Base-by-base conservation (phyloP, 2,329 filamentous ascomycete genomes). In the Fonsecaea erecta region DNA sequence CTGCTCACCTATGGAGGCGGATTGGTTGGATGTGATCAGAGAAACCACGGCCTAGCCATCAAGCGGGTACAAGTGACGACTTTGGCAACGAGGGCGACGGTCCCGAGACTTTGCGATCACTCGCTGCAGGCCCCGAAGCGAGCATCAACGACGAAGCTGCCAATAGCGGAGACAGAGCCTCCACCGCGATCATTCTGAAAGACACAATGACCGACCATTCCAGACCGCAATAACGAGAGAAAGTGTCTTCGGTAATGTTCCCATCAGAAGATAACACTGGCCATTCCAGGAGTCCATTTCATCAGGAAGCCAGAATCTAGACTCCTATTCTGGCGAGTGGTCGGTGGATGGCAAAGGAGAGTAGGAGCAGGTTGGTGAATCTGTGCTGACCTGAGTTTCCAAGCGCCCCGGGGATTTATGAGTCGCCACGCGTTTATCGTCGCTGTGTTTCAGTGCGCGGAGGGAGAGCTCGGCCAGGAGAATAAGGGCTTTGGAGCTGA, bases 1-100 rank as follows among this genome's bases (percentile, higher is more conserved):
- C 84, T 98, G 40, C 84, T 99, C 55, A 97, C 93, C 0, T 99
- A 98, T 75, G 95, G 95, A 56, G 95, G 95, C 51, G 95, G 95
- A 1, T 86, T 99, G 14, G 91, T 99, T 1, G 91, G 90, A 12
- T 93, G 93, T 48, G 95, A 99, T 77, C 83, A 52, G 46, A 18
- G 9, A 14, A 3, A 60, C 43, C 8, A 37, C 51, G 14, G 48
- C 30, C 52, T 30, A 28, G 3, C n/a, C 14, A 9, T n/a, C 53
- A 46, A n/a, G 59, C 35, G 11, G 57, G 59, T 37, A 52, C 32
- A 46, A 65, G 55, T 4, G 62, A 65, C 37, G 59, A 65, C 28
- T 35, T 62, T 28, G 28, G 14, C 59, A 63, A 64, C 11, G 60
- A 61, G 24, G 37, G 26, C 26, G 52, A 56, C 4, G 28, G 5